Evolutionary conservation across 2,329 filamentous ascomycete genomes (phyloP).

Genomic region (Penicillium sp.): DNA sequence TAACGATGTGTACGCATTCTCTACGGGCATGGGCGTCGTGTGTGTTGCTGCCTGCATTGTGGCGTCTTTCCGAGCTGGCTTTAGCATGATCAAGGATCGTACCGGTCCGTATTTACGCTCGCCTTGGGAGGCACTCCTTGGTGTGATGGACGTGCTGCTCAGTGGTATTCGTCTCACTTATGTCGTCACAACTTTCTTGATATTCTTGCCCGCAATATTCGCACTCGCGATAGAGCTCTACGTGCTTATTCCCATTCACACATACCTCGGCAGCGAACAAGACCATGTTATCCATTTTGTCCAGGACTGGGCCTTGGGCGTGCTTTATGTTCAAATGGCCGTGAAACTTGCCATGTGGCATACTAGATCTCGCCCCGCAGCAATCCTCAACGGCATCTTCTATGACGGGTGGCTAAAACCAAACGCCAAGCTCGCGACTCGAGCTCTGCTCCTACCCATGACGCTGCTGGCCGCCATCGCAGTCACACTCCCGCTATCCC

Average conservation of each 20-base stretch:
- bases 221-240: conserved; percentile 86
- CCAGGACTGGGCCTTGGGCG: conserved; percentile 90
- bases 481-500: conserved; percentile 66
- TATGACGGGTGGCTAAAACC: conserved; percentile 78
- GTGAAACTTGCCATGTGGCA: conserved; percentile 72
- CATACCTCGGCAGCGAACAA: conserved; percentile 61
- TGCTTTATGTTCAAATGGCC: conserved; percentile 85
- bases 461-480: conserved; percentile 65
- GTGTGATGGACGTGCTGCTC: conserved; percentile 24
- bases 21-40: conserved; percentile 82
- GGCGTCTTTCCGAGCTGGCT: conserved; percentile 50
- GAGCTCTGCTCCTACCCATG: conserved; percentile 82
- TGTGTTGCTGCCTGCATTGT: conserved; percentile 69
- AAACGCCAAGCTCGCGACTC: conserved; percentile 77
- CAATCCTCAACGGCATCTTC: conserved; percentile 75
- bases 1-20: conserved; percentile 97
- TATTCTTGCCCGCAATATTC: conserved; percentile 82
- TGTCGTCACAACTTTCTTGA: conserved; percentile 72
- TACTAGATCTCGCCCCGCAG: conserved; percentile 71
- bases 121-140: conserved; percentile 34
- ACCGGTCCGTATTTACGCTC: conserved; percentile 36
- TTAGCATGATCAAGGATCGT: conserved; percentile 30
- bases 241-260: conserved; percentile 82
- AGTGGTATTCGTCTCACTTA: conserved; percentile 67
- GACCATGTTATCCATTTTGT: conserved; percentile 72